Base-by-base conservation (phyloP, 2,329 filamentous ascomycete species). In the Rhynchosporium graminicola region DNA sequence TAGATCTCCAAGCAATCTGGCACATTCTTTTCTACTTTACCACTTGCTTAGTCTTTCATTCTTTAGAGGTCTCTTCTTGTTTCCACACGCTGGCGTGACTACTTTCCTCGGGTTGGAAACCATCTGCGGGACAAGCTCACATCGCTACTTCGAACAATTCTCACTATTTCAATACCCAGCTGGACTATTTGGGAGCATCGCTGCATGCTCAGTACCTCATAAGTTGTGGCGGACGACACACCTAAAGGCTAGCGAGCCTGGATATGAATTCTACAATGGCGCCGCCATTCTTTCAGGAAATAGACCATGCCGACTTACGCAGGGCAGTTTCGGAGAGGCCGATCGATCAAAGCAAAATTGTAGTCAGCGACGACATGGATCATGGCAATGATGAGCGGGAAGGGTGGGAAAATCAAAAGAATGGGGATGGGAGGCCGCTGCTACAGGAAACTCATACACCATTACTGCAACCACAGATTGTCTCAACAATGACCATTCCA, bases 21-120 rank as follows among this genome's bases (percentile, higher is more conserved):
- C 61, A 64, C 64, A 65, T 62, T 10, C 9, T 36, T 67, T 66
- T 68, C 59, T 52, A 58, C 51, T 66, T 60, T 57, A 45, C 51
- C 59, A 62, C 51, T 67, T 58, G 66, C 58, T 62, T 62, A 65
- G 54, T 45, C 62, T 66, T 52, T 61, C 55, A 55, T 57, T 68
- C 59, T 60, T 48, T 36, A 6, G 33, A 5, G 9, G 33, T 10
- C 33, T 36, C 33, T 36, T 36, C 33, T 36, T 6, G 66, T 72
- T 66, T 69, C 61, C 55, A 66, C 70, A 71, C 72, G 63, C 72
- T 73, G 72, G 72, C 72, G 72, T 74, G 70, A 65, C 57, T 67
- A 64, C 57, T 58, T 36, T 71, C 70, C 63, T 65, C 68, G 50
- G 61, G 52, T 63, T 66, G 64, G 62, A 61, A 63, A 51, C 66